Evolutionary conservation across 2,329 filamentous ascomycete genomes (phyloP).

Genomic region (Aciculosporium take): DNA sequence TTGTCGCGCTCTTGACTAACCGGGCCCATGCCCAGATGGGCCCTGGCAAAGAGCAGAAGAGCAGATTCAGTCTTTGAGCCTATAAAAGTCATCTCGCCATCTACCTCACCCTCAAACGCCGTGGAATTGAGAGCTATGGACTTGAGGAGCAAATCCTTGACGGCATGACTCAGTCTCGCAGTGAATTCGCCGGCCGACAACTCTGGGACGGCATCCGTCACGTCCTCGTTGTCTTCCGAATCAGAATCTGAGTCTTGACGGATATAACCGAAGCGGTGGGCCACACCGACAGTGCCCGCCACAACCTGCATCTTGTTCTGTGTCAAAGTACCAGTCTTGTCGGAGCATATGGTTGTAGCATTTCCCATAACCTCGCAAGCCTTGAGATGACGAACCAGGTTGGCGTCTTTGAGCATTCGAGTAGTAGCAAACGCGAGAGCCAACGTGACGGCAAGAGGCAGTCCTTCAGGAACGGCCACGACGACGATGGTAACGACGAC

Average conservation of each 20-base stretch:
- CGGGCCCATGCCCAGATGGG: conserved; percentile 52
- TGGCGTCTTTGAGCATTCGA: conserved; percentile 64
- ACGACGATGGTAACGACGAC: conserved; percentile 69
- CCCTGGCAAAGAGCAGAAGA: conserved; percentile 52
- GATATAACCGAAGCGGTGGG: conserved; percentile 37
- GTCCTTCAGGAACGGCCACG: conserved; percentile 63
- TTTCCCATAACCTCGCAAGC: conserved; percentile 75
- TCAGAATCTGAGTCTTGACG: conserved; percentile 13
- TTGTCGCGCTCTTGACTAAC: conserved; percentile 50
- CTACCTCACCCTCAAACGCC: conserved; percentile 61
- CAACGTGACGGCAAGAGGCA: conserved; percentile 64
- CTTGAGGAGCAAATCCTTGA: conserved; percentile 40
- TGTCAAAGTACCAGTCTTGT: conserved; percentile 54
- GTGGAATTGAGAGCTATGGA: conserved; percentile 56
- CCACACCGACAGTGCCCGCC: conserved; percentile 42
- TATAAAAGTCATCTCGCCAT: conserved; percentile 52
- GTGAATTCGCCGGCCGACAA: conserved; percentile 32
- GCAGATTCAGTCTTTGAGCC: conserved; percentile 70
- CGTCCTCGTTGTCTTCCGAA: conserved; percentile 12
- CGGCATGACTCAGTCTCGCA: conserved; percentile 28
- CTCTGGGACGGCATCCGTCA: conserved; percentile 20
- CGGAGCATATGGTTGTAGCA: conserved; percentile 55
- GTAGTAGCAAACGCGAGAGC: conserved; percentile 65
- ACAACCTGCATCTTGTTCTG: conserved; percentile 58
- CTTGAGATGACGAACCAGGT: conserved; percentile 60